Evolutionary conservation across 2,329 filamentous ascomycete genomes (phyloP).

Genomic region (Aureobasidium uvarum): DNA sequence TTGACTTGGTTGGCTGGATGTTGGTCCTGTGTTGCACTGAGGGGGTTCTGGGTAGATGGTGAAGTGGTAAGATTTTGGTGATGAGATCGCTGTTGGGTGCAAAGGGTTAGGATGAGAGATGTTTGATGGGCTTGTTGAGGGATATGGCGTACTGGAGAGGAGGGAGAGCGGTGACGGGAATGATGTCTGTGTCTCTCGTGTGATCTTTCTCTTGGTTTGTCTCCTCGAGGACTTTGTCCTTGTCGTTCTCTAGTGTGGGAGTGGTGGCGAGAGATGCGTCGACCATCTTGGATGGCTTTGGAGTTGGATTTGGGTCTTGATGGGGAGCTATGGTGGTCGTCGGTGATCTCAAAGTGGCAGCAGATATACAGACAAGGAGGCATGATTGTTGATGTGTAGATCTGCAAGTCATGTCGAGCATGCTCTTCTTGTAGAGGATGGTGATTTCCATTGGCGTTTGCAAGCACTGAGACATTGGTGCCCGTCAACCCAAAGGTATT

Average conservation of each 20-base stretch:
- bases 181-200: neutral
- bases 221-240: neutral
- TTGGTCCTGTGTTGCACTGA: neutral
- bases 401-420: neutral
- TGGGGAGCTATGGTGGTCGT: neutral
- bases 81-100: neutral
- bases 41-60: neutral
- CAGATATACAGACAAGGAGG: slow-evolving; percentile 13
- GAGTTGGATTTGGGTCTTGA: neutral
- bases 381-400: neutral
- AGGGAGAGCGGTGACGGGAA: neutral
- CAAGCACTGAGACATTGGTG: neutral
- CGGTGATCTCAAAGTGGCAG: slow-evolving; percentile 17
- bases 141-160: neutral
- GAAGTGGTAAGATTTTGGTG: neutral
- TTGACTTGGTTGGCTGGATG: neutral
- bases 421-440: neutral
- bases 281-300: neutral
- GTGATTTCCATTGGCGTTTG: neutral
- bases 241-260: neutral
- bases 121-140: neutral
- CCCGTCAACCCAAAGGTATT: neutral
- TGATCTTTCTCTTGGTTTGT: neutral
- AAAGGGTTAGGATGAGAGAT: neutral
- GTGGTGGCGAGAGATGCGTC: neutral